Conservation (phyloP, 768 basidiomycete species). For the Punctularia strigosozonata region DNA sequence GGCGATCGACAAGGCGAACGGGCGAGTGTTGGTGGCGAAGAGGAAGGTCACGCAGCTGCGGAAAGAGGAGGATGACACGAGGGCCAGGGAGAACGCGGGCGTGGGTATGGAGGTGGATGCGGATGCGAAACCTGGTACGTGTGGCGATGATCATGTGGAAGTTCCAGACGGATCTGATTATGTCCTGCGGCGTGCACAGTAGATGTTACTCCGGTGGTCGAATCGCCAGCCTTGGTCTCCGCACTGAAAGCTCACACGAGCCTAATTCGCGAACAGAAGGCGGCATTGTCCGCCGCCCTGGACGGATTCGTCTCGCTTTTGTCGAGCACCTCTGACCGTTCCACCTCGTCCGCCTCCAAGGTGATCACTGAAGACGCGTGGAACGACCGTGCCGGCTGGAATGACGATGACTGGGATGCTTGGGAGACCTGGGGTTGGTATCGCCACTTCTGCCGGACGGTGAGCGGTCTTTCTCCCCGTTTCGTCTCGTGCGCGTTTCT, state of each 20-base stretch:
- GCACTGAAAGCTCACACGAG: constrained; percentile 68
- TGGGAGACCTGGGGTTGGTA: constrained; percentile 94
- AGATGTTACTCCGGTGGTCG: constrained; percentile 37
- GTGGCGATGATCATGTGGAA: constrained; percentile 4
- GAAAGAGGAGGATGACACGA: constrained; percentile 82
- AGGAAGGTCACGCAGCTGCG: constrained; percentile 62
- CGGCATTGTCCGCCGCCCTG: constrained; percentile 57
- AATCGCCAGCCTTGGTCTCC: constrained; percentile 57
- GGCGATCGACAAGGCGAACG: constrained; percentile 85
- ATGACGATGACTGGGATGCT: constrained; percentile 62
- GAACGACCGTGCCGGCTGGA: constrained; percentile 61
- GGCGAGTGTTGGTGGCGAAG: constrained; percentile 69
- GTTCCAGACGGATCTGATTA: background rate
- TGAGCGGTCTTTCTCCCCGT: constrained; percentile 24
- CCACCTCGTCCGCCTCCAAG: constrained; percentile 39
- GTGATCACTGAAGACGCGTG: constrained; percentile 60
- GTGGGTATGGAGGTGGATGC: constrained; percentile 58
- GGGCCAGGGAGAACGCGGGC: constrained; percentile 63
- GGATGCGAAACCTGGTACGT: constrained; percentile 52
- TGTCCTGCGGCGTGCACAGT: constrained; percentile 6
- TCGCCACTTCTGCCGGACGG: constrained; percentile 74
- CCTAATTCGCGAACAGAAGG: constrained; percentile 66
- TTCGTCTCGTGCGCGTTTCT: background rate
- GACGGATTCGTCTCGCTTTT: constrained; percentile 66
- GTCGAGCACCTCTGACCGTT: constrained; percentile 25